Evolutionary conservation across 2,329 filamentous ascomycete species (phyloP), one percentile per base, ranked within the genome.

Genomic region (Colletotrichum eleusines): DNA sequence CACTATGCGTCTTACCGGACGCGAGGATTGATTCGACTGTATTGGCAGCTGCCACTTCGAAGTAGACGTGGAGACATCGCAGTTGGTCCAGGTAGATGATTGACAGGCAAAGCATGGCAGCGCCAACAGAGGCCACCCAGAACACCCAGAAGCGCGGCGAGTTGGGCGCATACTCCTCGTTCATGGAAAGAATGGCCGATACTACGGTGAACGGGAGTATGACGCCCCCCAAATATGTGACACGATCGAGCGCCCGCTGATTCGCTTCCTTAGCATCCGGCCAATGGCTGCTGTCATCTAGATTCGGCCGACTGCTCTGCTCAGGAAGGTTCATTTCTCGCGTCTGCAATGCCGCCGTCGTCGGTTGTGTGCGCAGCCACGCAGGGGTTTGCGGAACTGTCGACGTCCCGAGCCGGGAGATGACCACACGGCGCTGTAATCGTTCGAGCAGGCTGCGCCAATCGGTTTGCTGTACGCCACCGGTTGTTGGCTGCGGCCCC

Each of bases 51-150:
- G 77, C 76, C 16, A 83, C 80, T 71, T 85, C 84, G 31, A 84
- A 80, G 82, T 84, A 86, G 11, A 86, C 84, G 73, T 85, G 81
- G 44, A 79, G 76, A 53, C 78, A 81, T 51, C 85, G 81, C 54
- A 87, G 79, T 51, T 82, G 81, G 71, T 87, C 85, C 11, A 84
- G 81, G 73, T 87, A 85, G 65, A 87, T 85, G 65, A 86, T 73
- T 4, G 82, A 71, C 2, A 87, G 63, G 0, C 81, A 81, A 1
- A 83, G 11, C 18, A 81, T 66, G 2, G 80, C 78, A 1, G 83
- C 78, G 4, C 84, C 79, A 0, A 82, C 74, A 3, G 81, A 79
- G 3, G 80, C 78, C 1, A 81, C 80, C 85, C 85, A 87, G 69
- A 86, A 87, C 0, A 87, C 80, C 80, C 80, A 87, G 76, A 87